These are phyloP conservation scores for Lathyrus oleraceus DNA, from an alignment of 306 rosid species.

Conservation along the genomic window DNA sequence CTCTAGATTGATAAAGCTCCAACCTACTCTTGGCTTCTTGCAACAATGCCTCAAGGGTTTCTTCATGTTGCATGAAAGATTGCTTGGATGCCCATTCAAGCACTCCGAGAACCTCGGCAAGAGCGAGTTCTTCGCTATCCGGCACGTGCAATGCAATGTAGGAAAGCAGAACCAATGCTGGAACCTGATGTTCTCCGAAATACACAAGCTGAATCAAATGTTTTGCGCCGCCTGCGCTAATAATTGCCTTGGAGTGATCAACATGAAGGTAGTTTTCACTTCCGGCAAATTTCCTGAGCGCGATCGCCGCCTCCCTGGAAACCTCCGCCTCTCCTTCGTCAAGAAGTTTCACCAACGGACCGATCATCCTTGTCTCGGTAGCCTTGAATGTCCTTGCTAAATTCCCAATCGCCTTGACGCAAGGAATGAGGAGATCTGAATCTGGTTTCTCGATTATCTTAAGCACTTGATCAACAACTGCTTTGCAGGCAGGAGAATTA, in stretches of 20 bases:
- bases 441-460: slow-evolving; percentile 47
- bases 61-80: slow-evolving; percentile 45
- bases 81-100: slow-evolving; percentile 77
- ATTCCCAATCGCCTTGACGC: slow-evolving; percentile 54
- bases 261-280: slow-evolving; percentile 68
- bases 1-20: slow-evolving; percentile 84
- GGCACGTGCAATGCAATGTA: slow-evolving; percentile 68
- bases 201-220: slow-evolving; percentile 66
- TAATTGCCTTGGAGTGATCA: slow-evolving; percentile 70
- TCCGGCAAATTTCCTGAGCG: slow-evolving; percentile 68
- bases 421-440: slow-evolving; percentile 52
- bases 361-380: slow-evolving; percentile 60
- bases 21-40: slow-evolving; percentile 80
- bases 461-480: slow-evolving; percentile 60
- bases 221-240: slow-evolving; percentile 64
- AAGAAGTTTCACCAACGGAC: slow-evolving; percentile 60
- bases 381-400: slow-evolving; percentile 75
- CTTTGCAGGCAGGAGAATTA: slow-evolving; percentile 69
- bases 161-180: slow-evolving; percentile 57
- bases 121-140: slow-evolving; percentile 66
- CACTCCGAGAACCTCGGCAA: slow-evolving; percentile 74
- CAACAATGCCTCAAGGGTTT: slow-evolving; percentile 39
- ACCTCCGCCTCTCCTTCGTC: slow-evolving; percentile 63
- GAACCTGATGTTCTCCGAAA: slow-evolving; percentile 69
- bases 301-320: slow-evolving; percentile 52